Base-by-base conservation (phyloP, 768 basidiomycete genomes). In the Trametes villosa region DNA sequence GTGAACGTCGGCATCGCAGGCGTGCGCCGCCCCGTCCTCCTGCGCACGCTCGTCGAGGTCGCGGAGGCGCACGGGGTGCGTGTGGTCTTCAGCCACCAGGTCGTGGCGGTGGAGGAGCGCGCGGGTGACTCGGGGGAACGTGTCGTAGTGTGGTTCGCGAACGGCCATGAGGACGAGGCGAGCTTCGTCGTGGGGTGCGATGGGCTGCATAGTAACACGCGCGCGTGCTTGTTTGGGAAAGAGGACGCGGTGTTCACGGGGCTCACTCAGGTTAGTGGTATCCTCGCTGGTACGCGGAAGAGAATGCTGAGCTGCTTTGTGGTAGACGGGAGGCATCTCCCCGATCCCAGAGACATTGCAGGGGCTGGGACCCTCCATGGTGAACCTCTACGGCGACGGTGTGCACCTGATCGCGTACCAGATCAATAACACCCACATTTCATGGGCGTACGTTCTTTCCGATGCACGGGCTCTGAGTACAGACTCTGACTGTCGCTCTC, bases 171-270 rank as follows among this genome's bases (percentile, higher is more conserved):
- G 45, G 77, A 75, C 44, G 71, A 63, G 0, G 78, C 74, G 8
- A 74, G 73, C 57, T 74, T 81, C 52, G 72, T 79, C 4, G 71
- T 80, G 9, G 80, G 79, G 22, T 78, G 77, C 65, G 80, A 81
- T 56, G 80, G 80, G 11, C 67, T 81, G 59, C 79, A 80, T 61
- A 77, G 77, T 61, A 72, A 67, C 51, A 78, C 78, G 12, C 71
- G 79, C 2, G 64, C 62, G 20, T 62, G 70, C 12, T 66, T 80
- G 15, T 78, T 79, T 54, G 79, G 79, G 1, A 64, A 72, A 47
- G 73, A 76, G 47, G 56, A 65, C 24, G 69, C 75, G 8, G 50
- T 67, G n/a, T 80, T 74, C 63, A 77, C 76, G 11, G 79, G 79
- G 1, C 65, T 79, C 24, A 73, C 70, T 2, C 77, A 79, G 71